These are phyloP conservation scores for Leccinum insolens DNA, from an alignment of 1,284 basidiomycete species.

Conservation along the genomic window DNA sequence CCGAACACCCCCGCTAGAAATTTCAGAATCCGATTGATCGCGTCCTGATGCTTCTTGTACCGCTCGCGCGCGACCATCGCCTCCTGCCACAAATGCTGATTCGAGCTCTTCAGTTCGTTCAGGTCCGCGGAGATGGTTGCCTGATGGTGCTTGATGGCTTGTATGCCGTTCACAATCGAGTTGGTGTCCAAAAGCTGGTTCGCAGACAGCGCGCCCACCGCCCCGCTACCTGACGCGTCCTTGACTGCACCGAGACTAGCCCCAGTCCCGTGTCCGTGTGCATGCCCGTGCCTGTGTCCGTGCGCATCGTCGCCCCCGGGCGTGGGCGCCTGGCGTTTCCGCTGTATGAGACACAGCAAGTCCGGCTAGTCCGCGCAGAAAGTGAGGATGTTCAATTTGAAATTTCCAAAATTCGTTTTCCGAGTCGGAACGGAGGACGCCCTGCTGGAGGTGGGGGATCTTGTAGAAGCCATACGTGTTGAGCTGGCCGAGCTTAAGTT, in stretches of 20 bases:
- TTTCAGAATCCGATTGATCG: conserved; percentile 94
- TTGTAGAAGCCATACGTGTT: conserved; percentile 99
- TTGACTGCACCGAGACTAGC: conserved; percentile 11
- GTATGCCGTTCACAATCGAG: conserved; percentile 80
- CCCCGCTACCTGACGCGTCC: conserved; percentile 21
- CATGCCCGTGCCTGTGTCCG: conserved; percentile 11
- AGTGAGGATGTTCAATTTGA: conserved; percentile 74
- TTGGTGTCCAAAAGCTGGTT: conserved; percentile 73
- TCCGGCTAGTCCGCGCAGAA: conserved; percentile 88
- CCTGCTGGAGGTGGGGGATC: conserved; percentile 95
- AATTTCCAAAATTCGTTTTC: conserved; percentile 95
- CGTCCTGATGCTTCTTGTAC: conserved; percentile 93
- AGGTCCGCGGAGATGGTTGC: conserved; percentile 72
- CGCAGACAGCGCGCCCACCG: conserved; percentile 31
- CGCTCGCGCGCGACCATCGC: conserved; percentile 50
- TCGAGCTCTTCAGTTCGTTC: no score
- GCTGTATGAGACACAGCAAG: conserved; percentile 86
- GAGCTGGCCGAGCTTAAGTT: conserved; percentile 92
- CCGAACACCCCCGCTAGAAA: conserved; percentile 96
- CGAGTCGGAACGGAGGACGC: conserved; percentile 81
- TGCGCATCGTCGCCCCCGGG: conserved; percentile 31
- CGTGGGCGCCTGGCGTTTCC: conserved; percentile 61
- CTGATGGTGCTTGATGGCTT: conserved; percentile 91
- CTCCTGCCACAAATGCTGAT: no score
- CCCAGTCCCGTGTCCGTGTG: not conserved